Conservation (phyloP, 257 asterid genomes). For the Cruciata laevipes region DNA sequence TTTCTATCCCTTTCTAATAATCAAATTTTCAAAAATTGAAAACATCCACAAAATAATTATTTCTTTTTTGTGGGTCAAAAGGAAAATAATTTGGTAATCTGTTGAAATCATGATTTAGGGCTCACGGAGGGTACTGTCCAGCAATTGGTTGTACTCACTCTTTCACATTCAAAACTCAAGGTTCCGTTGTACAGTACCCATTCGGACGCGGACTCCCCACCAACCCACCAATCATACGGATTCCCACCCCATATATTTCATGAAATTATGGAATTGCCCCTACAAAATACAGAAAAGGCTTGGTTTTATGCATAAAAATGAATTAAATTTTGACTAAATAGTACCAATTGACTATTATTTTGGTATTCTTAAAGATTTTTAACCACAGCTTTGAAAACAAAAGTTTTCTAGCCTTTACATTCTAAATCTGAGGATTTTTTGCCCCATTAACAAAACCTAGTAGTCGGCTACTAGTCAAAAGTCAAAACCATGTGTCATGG, state of each 20-base stretch:
- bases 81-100: neutral
- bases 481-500: too few relatives aligned
- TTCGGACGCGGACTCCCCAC: slow-evolving; percentile 1
- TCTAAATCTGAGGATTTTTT: too few relatives aligned
- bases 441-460: too few relatives aligned
- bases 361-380: too few relatives aligned
- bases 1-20: too few relatives aligned
- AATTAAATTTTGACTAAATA: too few relatives aligned
- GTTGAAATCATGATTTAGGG: slow-evolving; percentile 15
- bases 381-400: too few relatives aligned
- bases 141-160: neutral
- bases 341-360: too few relatives aligned
- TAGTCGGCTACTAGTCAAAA: too few relatives aligned
- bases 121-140: slow-evolving; percentile 7
- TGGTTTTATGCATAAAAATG: too few relatives aligned
- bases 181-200: neutral
- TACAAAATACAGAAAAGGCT: neutral
- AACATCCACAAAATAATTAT: neutral
- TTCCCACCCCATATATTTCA: neutral
- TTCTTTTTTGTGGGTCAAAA: neutral
- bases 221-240: slow-evolving; percentile 5
- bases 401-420: too few relatives aligned
- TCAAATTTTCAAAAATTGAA: too few relatives aligned
- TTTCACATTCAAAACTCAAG: neutral
- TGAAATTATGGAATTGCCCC: neutral